A percentile compares a stretch with the other conserved stretches of the same genome.
Evolutionary conservation across 2,329 filamentous ascomycete species (phyloP).

Genomic region (Gnomoniopsis sp.): DNA sequence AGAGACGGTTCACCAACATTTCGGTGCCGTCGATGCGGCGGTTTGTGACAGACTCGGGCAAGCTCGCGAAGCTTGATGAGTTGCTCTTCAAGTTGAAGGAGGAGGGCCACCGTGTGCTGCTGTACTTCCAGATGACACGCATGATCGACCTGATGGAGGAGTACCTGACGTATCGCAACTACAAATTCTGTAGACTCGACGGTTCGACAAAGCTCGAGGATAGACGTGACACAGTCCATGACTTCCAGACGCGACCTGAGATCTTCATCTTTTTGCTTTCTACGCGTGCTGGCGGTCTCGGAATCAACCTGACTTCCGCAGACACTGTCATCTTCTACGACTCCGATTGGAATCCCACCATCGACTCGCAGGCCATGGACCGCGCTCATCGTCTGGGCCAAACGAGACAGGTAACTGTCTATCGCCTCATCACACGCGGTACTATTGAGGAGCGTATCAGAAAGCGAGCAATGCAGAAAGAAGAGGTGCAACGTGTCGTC

Average conservation of each 20-base stretch:
- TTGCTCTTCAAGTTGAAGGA: slow-evolving; percentile 88
- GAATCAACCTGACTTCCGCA: slow-evolving; percentile 94
- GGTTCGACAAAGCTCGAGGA: slow-evolving; percentile 97
- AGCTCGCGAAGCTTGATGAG: slow-evolving; percentile 86
- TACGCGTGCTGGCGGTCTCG: slow-evolving; percentile 92
- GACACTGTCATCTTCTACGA: slow-evolving; percentile 99
- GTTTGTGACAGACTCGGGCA: slow-evolving; percentile 96
- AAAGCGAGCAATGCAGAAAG: slow-evolving; percentile 94
- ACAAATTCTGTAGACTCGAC: slow-evolving; percentile 96
- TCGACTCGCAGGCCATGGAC: slow-evolving; percentile 98
- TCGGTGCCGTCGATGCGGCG: slow-evolving; percentile 93
- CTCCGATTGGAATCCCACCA: slow-evolving; percentile 98
- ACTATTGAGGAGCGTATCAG: slow-evolving; percentile 98
- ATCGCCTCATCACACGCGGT: slow-evolving; percentile 91
- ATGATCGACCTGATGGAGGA: slow-evolving; percentile 99
- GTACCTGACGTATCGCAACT: slow-evolving; percentile 97
- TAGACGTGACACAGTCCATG: slow-evolving; percentile 89
- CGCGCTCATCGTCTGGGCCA: slow-evolving; percentile 96
- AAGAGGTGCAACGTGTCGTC: slow-evolving; percentile 96
- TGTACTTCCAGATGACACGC: slow-evolving; percentile 99
- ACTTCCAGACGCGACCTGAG: slow-evolving; percentile 91
- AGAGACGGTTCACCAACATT: slow-evolving; percentile 85
- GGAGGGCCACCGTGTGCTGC: slow-evolving; percentile 83
- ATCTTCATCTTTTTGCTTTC: slow-evolving; percentile 97
- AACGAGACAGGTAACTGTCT: slow-evolving; percentile 93